Conservation (phyloP, 345 rosid genomes). For the Gossypium thurberi region DNA sequence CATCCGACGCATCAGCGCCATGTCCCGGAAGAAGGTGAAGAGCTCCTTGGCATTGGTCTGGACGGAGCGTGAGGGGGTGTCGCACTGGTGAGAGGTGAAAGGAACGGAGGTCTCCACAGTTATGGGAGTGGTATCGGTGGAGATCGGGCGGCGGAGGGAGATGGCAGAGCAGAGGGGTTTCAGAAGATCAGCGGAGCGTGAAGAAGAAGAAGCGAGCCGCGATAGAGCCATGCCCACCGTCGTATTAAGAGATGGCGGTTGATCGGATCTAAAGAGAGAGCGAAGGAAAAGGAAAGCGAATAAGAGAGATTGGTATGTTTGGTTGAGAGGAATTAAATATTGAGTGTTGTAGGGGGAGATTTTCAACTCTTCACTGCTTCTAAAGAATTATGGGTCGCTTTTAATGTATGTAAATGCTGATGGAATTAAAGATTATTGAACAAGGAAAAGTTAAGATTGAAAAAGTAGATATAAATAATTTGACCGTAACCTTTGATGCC, state of each 20-base stretch:
- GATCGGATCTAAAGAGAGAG: neutral
- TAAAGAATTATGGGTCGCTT: too few relatives aligned
- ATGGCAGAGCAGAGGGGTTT: constrained; percentile 31
- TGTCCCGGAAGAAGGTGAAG: constrained; percentile 58
- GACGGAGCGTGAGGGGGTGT: constrained; percentile 79
- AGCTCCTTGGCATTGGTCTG: constrained; percentile 65
- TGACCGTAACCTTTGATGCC: too few relatives aligned
- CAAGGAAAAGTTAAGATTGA: too few relatives aligned
- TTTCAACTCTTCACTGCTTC: too few relatives aligned
- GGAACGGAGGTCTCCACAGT: constrained; percentile 87
- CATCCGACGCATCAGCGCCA: constrained; percentile 93
- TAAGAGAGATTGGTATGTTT: neutral
- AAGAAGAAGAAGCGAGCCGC: constrained; percentile 24
- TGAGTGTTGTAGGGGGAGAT: too few relatives aligned
- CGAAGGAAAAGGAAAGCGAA: neutral
- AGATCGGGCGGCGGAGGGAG: constrained; percentile 50
- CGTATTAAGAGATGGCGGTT: neutral
- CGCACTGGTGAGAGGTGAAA: constrained; percentile 72
- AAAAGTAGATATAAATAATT: too few relatives aligned
- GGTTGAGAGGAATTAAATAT: neutral
- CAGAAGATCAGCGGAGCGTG: constrained; percentile 29
- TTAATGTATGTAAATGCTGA: too few relatives aligned
- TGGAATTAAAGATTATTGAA: too few relatives aligned
- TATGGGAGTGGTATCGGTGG: constrained; percentile 63
- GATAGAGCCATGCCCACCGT: constrained; percentile 61